These are phyloP conservation scores for Ustilago nuda DNA, from an alignment of 1,284 basidiomycete species.

Conservation along the genomic window DNA sequence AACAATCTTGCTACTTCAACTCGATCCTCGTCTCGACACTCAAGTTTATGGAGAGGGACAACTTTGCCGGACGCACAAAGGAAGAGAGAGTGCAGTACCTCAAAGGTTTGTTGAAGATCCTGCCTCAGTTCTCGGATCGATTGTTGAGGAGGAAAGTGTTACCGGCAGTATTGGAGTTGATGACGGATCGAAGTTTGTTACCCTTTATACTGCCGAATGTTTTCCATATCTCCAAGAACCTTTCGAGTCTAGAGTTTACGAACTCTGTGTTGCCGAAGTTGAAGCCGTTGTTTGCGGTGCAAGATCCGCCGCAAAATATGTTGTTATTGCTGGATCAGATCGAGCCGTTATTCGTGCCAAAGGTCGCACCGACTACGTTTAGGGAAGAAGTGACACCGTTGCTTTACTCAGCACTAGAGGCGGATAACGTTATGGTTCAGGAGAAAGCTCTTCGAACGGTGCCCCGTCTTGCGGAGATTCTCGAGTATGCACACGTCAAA, in stretches of 20 bases:
- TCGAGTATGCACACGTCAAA: conserved; percentile 75
- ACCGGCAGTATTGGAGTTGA: conserved; percentile 76
- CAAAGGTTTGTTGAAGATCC: conserved; percentile 83
- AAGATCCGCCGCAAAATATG: conserved; percentile 92
- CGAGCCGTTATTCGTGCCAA: conserved; percentile 81
- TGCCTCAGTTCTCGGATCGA: conserved; percentile 88
- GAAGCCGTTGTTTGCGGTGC: conserved; percentile 88
- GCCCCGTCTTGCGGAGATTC: conserved; percentile 87
- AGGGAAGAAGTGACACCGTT: conserved; percentile 92
- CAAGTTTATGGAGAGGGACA: conserved; percentile 94
- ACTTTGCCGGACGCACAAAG: conserved; percentile 89
- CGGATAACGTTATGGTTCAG: conserved; percentile 81
- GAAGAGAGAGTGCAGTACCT: conserved; percentile 94
- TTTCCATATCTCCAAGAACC: conserved; percentile 85
- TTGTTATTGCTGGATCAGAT: conserved; percentile 80
- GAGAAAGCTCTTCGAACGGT: conserved; percentile 87
- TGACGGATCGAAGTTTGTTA: conserved; percentile 71
- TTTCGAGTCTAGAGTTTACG: conserved; percentile 80
- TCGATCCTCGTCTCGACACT: conserved; percentile 94
- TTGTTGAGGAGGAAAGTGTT: conserved; percentile 88
- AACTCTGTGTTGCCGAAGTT: conserved; percentile 84
- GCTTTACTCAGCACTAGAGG: conserved; percentile 93
- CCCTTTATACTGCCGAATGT: conserved; percentile 98
- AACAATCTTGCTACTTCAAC: conserved; percentile 89
- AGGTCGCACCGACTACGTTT: conserved; percentile 87